A percentile compares a stretch with the other conserved stretches of the same genome.
These are phyloP conservation scores for Penicillium turbatum DNA, from an alignment of 495 filamentous ascomycete species.

Conservation along the genomic window DNA sequence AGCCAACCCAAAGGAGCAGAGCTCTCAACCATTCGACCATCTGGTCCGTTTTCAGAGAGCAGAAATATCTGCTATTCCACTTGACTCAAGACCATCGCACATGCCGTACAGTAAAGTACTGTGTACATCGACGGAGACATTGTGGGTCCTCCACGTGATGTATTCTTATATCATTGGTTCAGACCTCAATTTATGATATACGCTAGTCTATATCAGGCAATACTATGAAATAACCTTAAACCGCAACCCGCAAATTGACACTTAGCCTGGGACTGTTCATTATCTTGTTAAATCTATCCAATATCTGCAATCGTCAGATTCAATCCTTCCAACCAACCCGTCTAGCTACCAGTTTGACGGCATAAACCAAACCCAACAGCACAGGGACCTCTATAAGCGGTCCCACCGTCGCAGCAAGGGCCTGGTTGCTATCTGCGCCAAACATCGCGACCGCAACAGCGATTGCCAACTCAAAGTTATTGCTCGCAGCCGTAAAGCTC, in stretches of 20 bases:
- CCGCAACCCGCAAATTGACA: background rate
- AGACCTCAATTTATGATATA: too few species aligned
- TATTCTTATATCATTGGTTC: too few species aligned
- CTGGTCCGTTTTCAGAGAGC: too few species aligned
- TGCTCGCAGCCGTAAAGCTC: slow-evolving; percentile 91
- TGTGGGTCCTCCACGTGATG: too few species aligned
- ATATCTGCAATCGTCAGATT: background rate
- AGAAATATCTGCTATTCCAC: too few species aligned
- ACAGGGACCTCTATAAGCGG: slow-evolving; percentile 92
- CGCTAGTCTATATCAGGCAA: too few species aligned
- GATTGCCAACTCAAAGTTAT: slow-evolving; percentile 93
- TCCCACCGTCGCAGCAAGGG: slow-evolving; percentile 83
- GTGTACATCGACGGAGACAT: too few species aligned
- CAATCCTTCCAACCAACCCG: slow-evolving; percentile 20
- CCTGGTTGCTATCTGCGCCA: slow-evolving; percentile 76
- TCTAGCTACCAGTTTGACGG: slow-evolving; percentile 45
- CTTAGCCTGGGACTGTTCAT: background rate
- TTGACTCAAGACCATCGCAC: too few species aligned
- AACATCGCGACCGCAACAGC: slow-evolving; percentile 85
- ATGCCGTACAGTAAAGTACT: too few species aligned
- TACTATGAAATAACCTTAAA: too few species aligned
- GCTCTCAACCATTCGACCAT: too few species aligned
- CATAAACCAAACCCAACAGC: slow-evolving; percentile 74
- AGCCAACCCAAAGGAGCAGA: too few species aligned
- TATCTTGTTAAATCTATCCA: background rate